These are phyloP conservation scores for Filobasidium floriforme DNA, from an alignment of 768 basidiomycete genomes.

Conservation along the genomic window DNA sequence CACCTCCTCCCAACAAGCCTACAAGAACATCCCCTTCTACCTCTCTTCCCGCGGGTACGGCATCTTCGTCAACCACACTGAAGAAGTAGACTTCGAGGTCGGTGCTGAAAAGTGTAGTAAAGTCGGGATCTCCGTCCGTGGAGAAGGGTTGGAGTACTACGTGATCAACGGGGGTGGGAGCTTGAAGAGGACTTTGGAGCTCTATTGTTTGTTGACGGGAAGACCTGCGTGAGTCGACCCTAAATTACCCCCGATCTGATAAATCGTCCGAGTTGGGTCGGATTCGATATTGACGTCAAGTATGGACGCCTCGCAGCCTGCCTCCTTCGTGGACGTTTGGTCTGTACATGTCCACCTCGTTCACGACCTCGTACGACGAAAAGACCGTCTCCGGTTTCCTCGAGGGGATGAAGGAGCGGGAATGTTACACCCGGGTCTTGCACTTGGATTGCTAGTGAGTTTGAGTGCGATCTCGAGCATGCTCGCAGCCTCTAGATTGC, in stretches of 20 bases:
- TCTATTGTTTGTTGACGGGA: conserved; percentile 30
- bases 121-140: conserved; percentile 57
- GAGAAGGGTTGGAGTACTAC: conserved; percentile 61
- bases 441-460: conserved; percentile 57
- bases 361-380: conserved; percentile 59
- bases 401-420: conserved; percentile 55
- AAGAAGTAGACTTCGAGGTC: conserved; percentile 63
- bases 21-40: conserved; percentile 44
- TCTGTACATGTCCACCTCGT: conserved; percentile 69
- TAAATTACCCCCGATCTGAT: not conserved
- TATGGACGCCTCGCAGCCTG: conserved; percentile 33
- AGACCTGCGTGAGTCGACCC: conserved; percentile 22
- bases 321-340: conserved; percentile 69
- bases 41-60: conserved; percentile 55
- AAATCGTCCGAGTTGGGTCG: not conserved
- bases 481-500: not conserved
- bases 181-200: conserved; percentile 23
- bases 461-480: too few relatives aligned
- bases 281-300: too few relatives aligned
- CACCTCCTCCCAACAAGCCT: conserved; percentile 48
- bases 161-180: conserved; percentile 57
- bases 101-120: conserved; percentile 44
- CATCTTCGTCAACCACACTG: conserved; percentile 65
- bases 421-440: conserved; percentile 56
- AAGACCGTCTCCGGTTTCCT: conserved; percentile 64